These are phyloP conservation scores for Wickerhamomyces sp. DNA, from an alignment of 1,139 yeast species.

Conservation along the genomic window DNA sequence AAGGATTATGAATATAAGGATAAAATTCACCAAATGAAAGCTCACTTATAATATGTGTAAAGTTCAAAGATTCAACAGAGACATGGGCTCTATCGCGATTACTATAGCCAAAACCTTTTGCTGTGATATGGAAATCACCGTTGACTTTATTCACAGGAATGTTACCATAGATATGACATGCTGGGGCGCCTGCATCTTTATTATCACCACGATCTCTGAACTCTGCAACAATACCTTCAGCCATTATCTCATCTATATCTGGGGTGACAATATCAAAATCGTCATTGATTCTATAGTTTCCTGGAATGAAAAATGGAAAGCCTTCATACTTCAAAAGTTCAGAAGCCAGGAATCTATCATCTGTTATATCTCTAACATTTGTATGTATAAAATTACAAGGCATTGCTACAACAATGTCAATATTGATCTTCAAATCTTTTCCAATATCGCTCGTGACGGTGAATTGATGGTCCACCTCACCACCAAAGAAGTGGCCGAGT, in stretches of 20 bases:
- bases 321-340: conserved; percentile 71
- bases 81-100: conserved; percentile 38
- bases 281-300: conserved; percentile 39
- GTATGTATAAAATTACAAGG: conserved; percentile 77
- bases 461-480: conserved; percentile 75
- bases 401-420: conserved; percentile 79
- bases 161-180: conserved; percentile 86
- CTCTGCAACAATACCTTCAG: conserved; percentile 61
- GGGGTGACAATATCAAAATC: conserved; percentile 54
- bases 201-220: conserved; percentile 38
- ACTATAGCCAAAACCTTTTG: conserved; percentile 61
- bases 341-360: conserved; percentile 73
- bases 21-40: conserved; percentile 88
- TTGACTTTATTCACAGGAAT: conserved; percentile 81
- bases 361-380: conserved; percentile 72
- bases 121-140: conserved; percentile 85
- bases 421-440: conserved; percentile 60
- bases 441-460: conserved; percentile 62
- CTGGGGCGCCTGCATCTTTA: conserved; percentile 49
- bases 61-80: conserved; percentile 53
- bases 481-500: conserved; percentile 81
- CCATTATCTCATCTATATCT: conserved; percentile 60
- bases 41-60: conserved; percentile 82
- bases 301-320: conserved; percentile 50
- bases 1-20: conserved; percentile 81